Evolutionary conservation across 495 filamentous ascomycete genomes (phyloP).

Genomic region (Haplographium delicatum): DNA sequence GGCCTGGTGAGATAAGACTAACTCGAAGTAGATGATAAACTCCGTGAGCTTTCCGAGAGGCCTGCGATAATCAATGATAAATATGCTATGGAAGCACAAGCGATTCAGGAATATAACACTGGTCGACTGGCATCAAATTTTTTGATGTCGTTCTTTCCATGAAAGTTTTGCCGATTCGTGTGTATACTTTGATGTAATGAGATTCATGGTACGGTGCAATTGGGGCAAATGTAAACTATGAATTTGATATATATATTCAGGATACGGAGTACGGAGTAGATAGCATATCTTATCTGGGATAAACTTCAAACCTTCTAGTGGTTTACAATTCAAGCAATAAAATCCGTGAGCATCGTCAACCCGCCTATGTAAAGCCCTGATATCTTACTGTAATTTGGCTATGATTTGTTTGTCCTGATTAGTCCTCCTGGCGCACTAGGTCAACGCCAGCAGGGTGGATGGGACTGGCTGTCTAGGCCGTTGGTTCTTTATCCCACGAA

Average conservation of each 20-base stretch:
- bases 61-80: conserved; percentile 39
- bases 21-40: conserved; percentile 35
- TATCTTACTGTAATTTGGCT: no score
- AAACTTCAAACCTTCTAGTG: no score
- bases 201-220: no score
- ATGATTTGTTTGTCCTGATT: conserved; percentile 48
- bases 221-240: no score
- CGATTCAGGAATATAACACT: conserved; percentile 42
- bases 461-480: conserved; percentile 57
- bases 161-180: background rate
- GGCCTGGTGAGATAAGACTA: background rate
- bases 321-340: no score
- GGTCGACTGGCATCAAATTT: conserved; percentile 45
- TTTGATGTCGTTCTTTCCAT: conserved; percentile 37
- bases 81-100: conserved; percentile 33
- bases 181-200: no score
- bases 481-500: conserved; percentile 54
- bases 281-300: no score
- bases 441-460: conserved; percentile 54
- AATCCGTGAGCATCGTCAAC: no score
- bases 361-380: no score
- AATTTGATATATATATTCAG: no score
- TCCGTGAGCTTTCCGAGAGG: conserved; percentile 41
- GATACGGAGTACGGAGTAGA: no score
- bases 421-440: conserved; percentile 50